Evolutionary conservation across 2,329 filamentous ascomycete species (phyloP).

Genomic region (Zelopaecilomyces penicillatus): DNA sequence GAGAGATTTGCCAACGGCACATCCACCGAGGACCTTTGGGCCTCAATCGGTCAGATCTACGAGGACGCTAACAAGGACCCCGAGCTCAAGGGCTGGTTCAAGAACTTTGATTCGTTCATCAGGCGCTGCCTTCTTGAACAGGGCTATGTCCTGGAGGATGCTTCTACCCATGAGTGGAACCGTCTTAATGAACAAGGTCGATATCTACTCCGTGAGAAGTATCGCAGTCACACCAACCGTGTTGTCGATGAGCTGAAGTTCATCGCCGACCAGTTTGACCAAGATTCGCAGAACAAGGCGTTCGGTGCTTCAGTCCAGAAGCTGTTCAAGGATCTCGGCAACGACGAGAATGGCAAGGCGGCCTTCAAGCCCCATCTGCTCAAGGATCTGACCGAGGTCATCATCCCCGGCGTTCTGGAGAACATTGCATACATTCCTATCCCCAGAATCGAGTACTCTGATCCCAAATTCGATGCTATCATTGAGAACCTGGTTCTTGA

Average conservation of each 20-base stretch:
- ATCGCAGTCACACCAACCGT: constrained; percentile 75
- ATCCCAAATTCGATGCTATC: constrained; percentile 74
- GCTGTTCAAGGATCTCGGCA: constrained; percentile 80
- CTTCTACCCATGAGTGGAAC: constrained; percentile 74
- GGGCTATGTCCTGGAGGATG: constrained; percentile 81
- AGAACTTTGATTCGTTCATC: constrained; percentile 64
- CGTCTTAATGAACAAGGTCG: constrained; percentile 75
- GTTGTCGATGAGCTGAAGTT: constrained; percentile 88
- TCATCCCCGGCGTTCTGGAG: constrained; percentile 75
- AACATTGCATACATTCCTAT: constrained; percentile 84
- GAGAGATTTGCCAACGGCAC: constrained; percentile 96
- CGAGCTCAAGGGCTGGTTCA: constrained; percentile 87
- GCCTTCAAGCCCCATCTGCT: constrained; percentile 88
- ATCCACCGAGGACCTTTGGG: constrained; percentile 77
- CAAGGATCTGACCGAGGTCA: constrained; percentile 80
- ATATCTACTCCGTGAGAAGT: constrained; percentile 81
- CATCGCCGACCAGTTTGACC: constrained; percentile 77
- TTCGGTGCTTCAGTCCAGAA: constrained; percentile 72
- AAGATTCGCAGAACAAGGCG: constrained; percentile 75
- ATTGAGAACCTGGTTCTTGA: constrained; percentile 94
- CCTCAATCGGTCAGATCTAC: constrained; percentile 79
- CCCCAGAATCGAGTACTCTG: constrained; percentile 87
- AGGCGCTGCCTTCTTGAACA: constrained; percentile 79
- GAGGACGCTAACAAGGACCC: constrained; percentile 76
- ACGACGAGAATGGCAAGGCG: constrained; percentile 74